Percentiles rank a stretch among this genome's conserved stretches.
These are phyloP conservation scores for Blastocystis sp. DNA, from an alignment of 352 stramenopile genomes.

Conservation along the genomic window DNA sequence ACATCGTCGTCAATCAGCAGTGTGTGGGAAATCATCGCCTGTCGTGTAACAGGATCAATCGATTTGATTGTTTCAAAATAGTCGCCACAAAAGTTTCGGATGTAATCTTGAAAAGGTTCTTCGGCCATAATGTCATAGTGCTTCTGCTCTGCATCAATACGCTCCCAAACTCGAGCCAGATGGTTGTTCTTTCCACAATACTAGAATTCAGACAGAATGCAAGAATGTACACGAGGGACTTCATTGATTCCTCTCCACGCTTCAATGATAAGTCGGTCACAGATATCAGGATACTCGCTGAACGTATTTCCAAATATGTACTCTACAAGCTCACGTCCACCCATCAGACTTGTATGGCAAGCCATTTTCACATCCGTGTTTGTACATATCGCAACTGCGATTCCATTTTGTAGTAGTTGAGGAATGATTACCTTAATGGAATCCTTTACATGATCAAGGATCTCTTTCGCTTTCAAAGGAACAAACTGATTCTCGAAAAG, in stretches of 20 bases:
- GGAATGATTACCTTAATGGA: conserved; percentile 52
- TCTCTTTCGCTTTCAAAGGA: conserved; percentile 18
- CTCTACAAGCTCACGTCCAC: conserved; percentile 32
- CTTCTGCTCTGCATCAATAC: conserved; percentile 16
- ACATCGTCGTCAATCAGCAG: conserved; percentile 40
- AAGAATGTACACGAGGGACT: not conserved
- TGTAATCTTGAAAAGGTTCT: conserved; percentile 11
- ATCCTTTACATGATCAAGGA: conserved; percentile 36
- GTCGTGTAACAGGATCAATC: conserved; percentile 20
- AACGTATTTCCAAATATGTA: conserved; percentile 57
- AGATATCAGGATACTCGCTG: conserved; percentile 34
- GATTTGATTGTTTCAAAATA: conserved; percentile 24
- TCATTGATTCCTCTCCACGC: not conserved
- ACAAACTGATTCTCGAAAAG: not conserved
- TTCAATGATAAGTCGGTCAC: conserved; percentile 52
- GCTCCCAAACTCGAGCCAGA: conserved; percentile 35
- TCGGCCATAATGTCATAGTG: conserved; percentile 8
- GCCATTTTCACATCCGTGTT: conserved; percentile 34
- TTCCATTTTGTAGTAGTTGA: conserved; percentile 20
- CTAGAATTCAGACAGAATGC: not conserved
- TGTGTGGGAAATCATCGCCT: conserved; percentile 50
- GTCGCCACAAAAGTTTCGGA: not conserved
- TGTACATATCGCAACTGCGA: conserved; percentile 36
- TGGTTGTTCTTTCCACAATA: conserved; percentile 54
- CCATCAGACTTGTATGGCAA: conserved; percentile 20